Evolutionary conservation across 2,329 filamentous ascomycete species (phyloP).

Genomic region (Clarireedia sp.): DNA sequence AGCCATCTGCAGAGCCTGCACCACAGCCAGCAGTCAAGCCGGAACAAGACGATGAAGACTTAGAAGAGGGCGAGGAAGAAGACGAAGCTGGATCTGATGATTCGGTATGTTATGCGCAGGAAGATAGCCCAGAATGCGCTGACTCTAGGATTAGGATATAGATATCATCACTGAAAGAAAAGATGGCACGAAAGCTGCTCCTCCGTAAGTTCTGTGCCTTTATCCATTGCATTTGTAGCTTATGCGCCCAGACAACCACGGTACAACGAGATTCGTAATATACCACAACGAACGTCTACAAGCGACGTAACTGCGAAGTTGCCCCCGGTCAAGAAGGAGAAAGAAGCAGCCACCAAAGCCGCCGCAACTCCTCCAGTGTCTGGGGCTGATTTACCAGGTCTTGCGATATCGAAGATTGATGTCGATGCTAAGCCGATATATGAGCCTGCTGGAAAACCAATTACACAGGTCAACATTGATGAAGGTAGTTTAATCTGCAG

Average conservation of each 20-base stretch:
- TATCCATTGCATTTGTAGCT: conserved; percentile 6
- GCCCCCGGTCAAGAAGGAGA: conserved; percentile 40
- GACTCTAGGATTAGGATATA: conserved; percentile 43
- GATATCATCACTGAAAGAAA: conserved; percentile 62
- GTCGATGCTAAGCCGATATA: conserved; percentile 77
- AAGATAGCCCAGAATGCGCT: conserved; percentile 6
- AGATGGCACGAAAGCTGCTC: conserved; percentile 53
- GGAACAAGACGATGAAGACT: conserved; percentile 41
- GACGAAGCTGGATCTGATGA: conserved; percentile 51
- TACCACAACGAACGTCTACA: conserved; percentile 50
- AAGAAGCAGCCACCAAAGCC: conserved; percentile 34
- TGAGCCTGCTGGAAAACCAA: conserved; percentile 70
- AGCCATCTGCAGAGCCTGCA: conserved; percentile 19
- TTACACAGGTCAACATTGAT: conserved; percentile 69
- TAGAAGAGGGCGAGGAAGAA: conserved; percentile 58
- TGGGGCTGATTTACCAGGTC: conserved; percentile 49
- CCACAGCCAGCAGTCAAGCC: conserved; percentile 23
- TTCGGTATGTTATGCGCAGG: conserved; percentile 37
- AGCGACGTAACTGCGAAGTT: conserved; percentile 43
- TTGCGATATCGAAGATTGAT: conserved; percentile 76
- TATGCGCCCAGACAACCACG: conserved; percentile 43
- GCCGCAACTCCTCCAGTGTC: conserved; percentile 28
- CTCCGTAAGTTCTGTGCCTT: conserved; percentile 39
- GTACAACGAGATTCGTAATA: conserved; percentile 59
- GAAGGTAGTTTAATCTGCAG: conserved; percentile 37